Evolutionary conservation across 73 alveolate species (phyloP), one percentile per base, ranked within the genome.

Genomic region (Uronychia binucleata): DNA sequence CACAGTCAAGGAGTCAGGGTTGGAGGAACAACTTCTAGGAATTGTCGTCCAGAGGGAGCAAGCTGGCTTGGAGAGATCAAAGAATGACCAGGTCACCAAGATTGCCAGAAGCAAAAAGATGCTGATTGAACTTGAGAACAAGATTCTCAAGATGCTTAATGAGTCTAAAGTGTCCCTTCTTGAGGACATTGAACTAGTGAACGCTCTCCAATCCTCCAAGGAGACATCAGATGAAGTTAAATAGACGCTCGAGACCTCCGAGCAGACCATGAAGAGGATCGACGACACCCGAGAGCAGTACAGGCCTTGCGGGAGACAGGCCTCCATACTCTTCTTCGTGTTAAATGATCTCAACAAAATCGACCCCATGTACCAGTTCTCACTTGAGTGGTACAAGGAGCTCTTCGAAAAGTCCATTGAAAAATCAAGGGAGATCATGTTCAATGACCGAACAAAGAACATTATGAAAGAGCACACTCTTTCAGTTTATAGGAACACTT

Each of bases 1-100:
- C 88, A 97, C 98, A 46, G 99, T 98, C 59, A 98, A 96, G 82
- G 98, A 97, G 84, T 88, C 95, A 86, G 99, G 99, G 33, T 96
- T 98, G 32, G 99, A 98, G 92, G 99, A 97, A 85, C 97, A 98
- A 88, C 89, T 97, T 80, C 96, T 91, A 81, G 97, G 92, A 86
- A 93, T 80, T 81, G 99, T 94, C 86, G 97, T 89, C 86, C 91
- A 97, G 88, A 90, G 77, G 92, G 99, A 96, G 93, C 98, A 97
- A 90, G 98, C 94, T 77, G 92, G 88, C 57, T 85, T 93, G 76
- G 97, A 96, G 90, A 87, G 91, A 26, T 83, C 87, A 57, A 96
- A 96, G 95, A 92, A 93, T 83, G 88, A 88, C 79, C 91, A 85
- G 31, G 96, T 93, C 58, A 59, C 32, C 46, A 82, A 83, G 58